Evolutionary conservation across 306 rosid species (phyloP), one percentile per base, ranked within the genome.

Genomic region (Trifolium pratense): DNA sequence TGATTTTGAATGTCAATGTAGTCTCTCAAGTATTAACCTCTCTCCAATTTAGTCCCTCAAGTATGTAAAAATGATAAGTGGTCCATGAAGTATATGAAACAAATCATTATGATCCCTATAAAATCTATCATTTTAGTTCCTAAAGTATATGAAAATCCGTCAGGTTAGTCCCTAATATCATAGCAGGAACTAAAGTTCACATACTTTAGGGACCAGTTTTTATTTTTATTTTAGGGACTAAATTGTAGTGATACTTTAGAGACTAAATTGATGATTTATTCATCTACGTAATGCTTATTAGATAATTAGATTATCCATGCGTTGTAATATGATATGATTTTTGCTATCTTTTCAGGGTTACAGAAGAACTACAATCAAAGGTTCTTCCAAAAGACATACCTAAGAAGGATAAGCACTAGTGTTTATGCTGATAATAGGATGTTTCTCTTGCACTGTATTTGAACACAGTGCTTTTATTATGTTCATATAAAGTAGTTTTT

Each of bases 341-440:
- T 71, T 68, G 61, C 62, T 34, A 52, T 68, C 26, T 51, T 74
- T 71, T 66, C 78, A 86, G 87, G 81, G 49, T 70, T 51, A 65
- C 82, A 21, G 77, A 82, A 75, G 87, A 82, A 55, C 23, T 77
- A 42, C 83, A 85, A 77, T 66, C 86, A 60, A 85, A 85, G 81
- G 77, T 65, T 73, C 75, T 77, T 62, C 63, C 79, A 9, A 86
- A 80, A 68, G 87, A 82, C 64, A 70, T 8, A 34, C 77, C 82
- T 64, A 82, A 79, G 83, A 73, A 85, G 52, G 79, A 82, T 72
- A 82, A 77, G 42, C 73, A 83, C 67, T 86, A 75, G 79, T 68
- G 60, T 73, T 18, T 59, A 26, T 65, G 66, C 56, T 59, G 17
- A 18, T 65, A 73, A n/a, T 39, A 32, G 26, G 56, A 46, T 56